Percentiles rank a stretch among this genome's conserved stretches.
Conservation (phyloP, 83 land plant species). For the Diphasiastrum complanatum region DNA sequence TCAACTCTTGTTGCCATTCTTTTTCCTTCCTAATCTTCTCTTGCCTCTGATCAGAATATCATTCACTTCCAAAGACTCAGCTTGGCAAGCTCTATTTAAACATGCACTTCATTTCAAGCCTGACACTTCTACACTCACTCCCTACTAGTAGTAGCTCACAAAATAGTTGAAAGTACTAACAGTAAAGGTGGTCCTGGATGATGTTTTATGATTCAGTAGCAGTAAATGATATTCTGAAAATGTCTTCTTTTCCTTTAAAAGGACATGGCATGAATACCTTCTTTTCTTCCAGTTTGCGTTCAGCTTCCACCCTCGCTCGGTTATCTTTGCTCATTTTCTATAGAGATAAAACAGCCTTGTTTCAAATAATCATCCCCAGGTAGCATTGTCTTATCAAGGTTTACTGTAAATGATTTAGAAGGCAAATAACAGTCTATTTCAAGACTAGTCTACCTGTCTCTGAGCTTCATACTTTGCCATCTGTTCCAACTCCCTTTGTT, state of each 20-base stretch:
- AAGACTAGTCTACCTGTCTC: conserved; percentile 16
- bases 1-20: conserved; percentile 27
- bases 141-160: not conserved
- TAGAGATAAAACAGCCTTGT: not conserved
- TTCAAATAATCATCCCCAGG: not conserved
- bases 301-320: conserved; percentile 22
- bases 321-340: conserved; percentile 24
- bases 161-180: not conserved
- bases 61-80: not conserved
- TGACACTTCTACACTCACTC: not conserved
- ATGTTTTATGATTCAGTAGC: too few relatives aligned
- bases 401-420: too few relatives aligned
- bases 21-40: conserved; percentile 24
- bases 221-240: too few relatives aligned
- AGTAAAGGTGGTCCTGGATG: not conserved
- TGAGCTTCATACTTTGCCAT: conserved; percentile 30
- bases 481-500: conserved; percentile 30
- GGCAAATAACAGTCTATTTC: not conserved
- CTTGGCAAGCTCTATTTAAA: not conserved
- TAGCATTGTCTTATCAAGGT: not conserved
- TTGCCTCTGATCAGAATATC: conserved; percentile 12
- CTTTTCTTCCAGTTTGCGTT: conserved; percentile 16
- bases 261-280: conserved; percentile 18
- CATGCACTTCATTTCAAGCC: not conserved
- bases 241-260: too few relatives aligned